Evolutionary conservation across 2,329 filamentous ascomycete genomes (phyloP), one percentile per base, ranked within the genome.

Genomic region (Nannizzia gypsea): DNA sequence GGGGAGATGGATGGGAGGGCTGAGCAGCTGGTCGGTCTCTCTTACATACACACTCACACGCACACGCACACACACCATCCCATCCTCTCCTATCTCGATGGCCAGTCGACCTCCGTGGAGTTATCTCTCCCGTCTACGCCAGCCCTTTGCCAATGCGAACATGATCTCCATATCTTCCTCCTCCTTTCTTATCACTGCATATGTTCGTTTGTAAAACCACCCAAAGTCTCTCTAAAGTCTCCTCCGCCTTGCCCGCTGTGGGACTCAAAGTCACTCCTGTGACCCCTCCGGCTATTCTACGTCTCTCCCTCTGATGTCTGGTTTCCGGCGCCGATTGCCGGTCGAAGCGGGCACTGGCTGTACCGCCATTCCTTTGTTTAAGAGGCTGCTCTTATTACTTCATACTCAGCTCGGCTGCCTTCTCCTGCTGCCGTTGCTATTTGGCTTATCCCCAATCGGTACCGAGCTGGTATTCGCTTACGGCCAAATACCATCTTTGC

Each of bases 321-420:
- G 24, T 22, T 11, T n/a, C 22, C 48, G 48, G 48, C 48, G 48
- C 48, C 48, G 48, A 52, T 52, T 52, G 48, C 48, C 48, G 48
- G 48, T n/a, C n/a, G 17, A 24, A 24, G 26, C 22, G 11, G 22
- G 6, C 22, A 15, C 9, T 28, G 22, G 22, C 9, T 31, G 22
- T 28, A 31, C 26, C 48, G 48, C 26, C 26, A 31, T 52, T 52
- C 48, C 48, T 52, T 52, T 52, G 48, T 52, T 52, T 52, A 52
- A 52, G 48, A 52, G 48, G 13, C 15, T n/a, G 22, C 48, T 52
- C 48, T 31, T 52, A 52, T 52, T 52, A 52, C 26, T 31, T n/a
- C 22, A 52, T 52, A 52, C 48, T 52, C 22, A 28, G 8, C 20
- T 52, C 13, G 22, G 31, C 31, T 8, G 31, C 22, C 17, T 50